Evolutionary conservation across 2,329 filamentous ascomycete genomes (phyloP), one percentile per base, ranked within the genome.

Genomic region (Neopestalotiopsis rosae): DNA sequence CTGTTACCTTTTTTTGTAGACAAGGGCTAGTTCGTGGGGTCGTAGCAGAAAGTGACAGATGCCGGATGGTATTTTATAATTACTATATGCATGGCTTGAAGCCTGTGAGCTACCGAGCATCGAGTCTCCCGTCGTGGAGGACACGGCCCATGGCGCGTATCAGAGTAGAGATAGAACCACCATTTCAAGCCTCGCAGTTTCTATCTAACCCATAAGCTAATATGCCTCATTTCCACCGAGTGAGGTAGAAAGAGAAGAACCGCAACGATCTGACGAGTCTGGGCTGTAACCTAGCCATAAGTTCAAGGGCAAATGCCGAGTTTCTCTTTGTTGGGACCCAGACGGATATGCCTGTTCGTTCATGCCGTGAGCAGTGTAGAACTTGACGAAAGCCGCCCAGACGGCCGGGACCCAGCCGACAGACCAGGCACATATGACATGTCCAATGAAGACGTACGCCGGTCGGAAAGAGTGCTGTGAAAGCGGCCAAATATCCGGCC

Each of bases 401-500:
- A 52, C 45, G 45, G 45, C 45, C 45, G 45, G 61, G 61, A 42
- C 30, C 12, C 34, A 14, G 34, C 45, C 38, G 34, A 14, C 14
- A 63, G 34, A 42, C 34, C 61, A 63, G 61, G 61, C 61, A 63
- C 30, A 38, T 38, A 24, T 38, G 20, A 20, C 17, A 52, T 20
- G 45, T 42, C 62, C 38, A 65, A 49, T 24, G 24, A 28, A 14
- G 14, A 24, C 38, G 24, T 34, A 34, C 45, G 34, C 38, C 38
- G 42, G 24, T 32, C 14, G 24, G 62, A 24, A 34, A 42, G 12
- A 32, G 62, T 7, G 45, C 38, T 34, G 38, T 13, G 14, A 34
- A 52, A 17, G 20, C 17, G 62, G 62, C 62, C 62, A 45, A 65
- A 34, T 9, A 14, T 34, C 42, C 30, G 62, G 45, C 38, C 28